phyloP scores from a whole-genome alignment of 208 protist species.

The Trypanosoma congolense region DNA sequence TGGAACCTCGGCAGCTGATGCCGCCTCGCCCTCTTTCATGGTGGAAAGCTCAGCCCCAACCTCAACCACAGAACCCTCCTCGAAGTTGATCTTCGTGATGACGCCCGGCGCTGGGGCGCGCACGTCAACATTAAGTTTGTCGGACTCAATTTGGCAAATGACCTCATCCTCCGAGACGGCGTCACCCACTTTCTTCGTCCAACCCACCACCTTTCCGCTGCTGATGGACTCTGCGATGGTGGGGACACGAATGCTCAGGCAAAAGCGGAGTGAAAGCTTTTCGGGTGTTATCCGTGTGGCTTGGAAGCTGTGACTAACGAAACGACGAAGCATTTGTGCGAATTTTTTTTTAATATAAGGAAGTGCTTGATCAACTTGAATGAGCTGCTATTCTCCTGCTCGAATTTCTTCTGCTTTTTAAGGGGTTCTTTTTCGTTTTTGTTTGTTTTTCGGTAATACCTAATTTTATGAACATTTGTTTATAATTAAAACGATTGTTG shows the following conservation, averaged over 20 bases:
- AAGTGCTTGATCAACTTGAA: neutral
- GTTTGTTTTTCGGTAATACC: no score
- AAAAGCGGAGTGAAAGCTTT: slow-evolving; percentile 68
- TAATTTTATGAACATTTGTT: no score
- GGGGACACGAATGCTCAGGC: slow-evolving; percentile 92
- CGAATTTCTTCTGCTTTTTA: no score
- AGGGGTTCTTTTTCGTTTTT: no score
- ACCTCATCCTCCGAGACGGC: slow-evolving; percentile 95
- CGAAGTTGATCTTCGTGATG: slow-evolving; percentile 89
- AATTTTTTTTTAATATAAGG: neutral
- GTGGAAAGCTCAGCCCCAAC: slow-evolving; percentile 87
- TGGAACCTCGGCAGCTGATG: slow-evolving; percentile 12
- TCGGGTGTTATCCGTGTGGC: slow-evolving; percentile 19
- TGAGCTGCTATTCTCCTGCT: no score
- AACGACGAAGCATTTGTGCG: slow-evolving; percentile 59
- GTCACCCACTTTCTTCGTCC: slow-evolving; percentile 95
- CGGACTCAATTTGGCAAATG: slow-evolving; percentile 96
- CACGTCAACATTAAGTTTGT: slow-evolving; percentile 97
- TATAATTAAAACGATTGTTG: neutral
- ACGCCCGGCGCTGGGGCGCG: slow-evolving; percentile 89
- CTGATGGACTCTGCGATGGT: slow-evolving; percentile 98
- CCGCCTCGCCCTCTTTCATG: slow-evolving; percentile 75
- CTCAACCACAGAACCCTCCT: slow-evolving; percentile 86
- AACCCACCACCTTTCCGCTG: slow-evolving; percentile 94
- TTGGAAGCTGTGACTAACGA: slow-evolving; percentile 27